Base-by-base conservation (phyloP, 441 rosid species). In the California macrophylla region DNA sequence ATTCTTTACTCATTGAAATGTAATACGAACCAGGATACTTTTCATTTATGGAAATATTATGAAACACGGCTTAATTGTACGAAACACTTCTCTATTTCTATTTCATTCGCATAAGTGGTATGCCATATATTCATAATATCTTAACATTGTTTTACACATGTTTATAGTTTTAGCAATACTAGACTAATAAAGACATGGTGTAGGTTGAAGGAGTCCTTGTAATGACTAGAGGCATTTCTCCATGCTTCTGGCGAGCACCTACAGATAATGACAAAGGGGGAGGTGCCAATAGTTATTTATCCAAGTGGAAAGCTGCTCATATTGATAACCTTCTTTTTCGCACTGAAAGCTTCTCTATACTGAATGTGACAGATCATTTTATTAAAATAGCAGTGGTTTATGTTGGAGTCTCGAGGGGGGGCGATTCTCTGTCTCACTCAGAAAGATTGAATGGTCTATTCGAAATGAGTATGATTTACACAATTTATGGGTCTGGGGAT, bases 221-320 rank as follows among this genome's bases (percentile, higher is more conserved):
- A 28, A 77, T 92, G 88, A 85, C 71, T 24, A 84, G 83, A 74
- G 90, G 96, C 80, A 80, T 94, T 76, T 72, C 84, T 54, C 98
- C 98, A 60, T 90, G 92, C 83, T 85, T 94, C 79, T 90, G 98
- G 98, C 81, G 98, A 79, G 98, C 98, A 75, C 96, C 94, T 15
- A 90, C 91, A 8, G 97, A 94, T 78, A 94, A 94, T 73, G 99
- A 94, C 83, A 92, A 90, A 76, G 99, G 99, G 67, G 98, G 98
- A 75, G 97, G 72, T 1, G 81, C 74, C 62, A 50, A 74, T 64
- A 94, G 99, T 79, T 90, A 94, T 72, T 76, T 78, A 79, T 86
- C 92, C 23, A 81, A 72, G 76, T 94, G 99, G 99, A 84, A 85
- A 85, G 87, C 89, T 70, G 93, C 94, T 47, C 66, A 67, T 25